phyloP scores from a whole-genome alignment of 78 protist species.

The Dictyostelium brefeldianum region DNA sequence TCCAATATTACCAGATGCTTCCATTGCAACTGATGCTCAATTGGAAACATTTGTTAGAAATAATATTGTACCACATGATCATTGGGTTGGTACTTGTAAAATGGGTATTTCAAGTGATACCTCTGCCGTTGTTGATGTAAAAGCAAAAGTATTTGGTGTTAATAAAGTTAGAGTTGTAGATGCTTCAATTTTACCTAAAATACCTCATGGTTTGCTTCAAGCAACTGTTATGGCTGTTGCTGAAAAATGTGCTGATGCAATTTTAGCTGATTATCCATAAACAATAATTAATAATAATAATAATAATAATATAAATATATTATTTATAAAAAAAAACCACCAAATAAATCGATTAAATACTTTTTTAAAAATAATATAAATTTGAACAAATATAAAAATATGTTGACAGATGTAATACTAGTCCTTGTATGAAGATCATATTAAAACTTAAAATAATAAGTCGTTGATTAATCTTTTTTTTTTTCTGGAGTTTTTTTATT shows the following conservation, averaged over 20 bases:
- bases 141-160: slow-evolving; percentile 50
- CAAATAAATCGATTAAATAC: too few species aligned
- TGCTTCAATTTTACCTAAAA: slow-evolving; percentile 59
- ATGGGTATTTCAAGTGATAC: slow-evolving; percentile 66
- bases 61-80: slow-evolving; percentile 17
- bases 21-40: background rate
- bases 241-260: slow-evolving; percentile 64
- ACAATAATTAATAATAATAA: background rate
- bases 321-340: too few species aligned
- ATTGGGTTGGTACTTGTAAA: slow-evolving; percentile 62
- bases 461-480: too few species aligned
- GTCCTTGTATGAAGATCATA: too few species aligned
- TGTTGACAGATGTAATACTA: too few species aligned
- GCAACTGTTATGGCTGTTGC: slow-evolving; percentile 79
- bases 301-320: background rate
- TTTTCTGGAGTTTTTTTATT: too few species aligned
- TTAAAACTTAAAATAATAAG: too few species aligned
- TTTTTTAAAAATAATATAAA: too few species aligned
- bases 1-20: slow-evolving; percentile 20
- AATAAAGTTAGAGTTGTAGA: slow-evolving; percentile 33
- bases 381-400: too few species aligned
- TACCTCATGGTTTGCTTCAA: slow-evolving; percentile 38
- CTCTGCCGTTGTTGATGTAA: slow-evolving; percentile 35
- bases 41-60: slow-evolving; percentile 43
- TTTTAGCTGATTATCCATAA: slow-evolving; percentile 27